Evolutionary conservation across 176 grass and related monocot genomes (phyloP).

Genomic region (Lolium perenne): DNA sequence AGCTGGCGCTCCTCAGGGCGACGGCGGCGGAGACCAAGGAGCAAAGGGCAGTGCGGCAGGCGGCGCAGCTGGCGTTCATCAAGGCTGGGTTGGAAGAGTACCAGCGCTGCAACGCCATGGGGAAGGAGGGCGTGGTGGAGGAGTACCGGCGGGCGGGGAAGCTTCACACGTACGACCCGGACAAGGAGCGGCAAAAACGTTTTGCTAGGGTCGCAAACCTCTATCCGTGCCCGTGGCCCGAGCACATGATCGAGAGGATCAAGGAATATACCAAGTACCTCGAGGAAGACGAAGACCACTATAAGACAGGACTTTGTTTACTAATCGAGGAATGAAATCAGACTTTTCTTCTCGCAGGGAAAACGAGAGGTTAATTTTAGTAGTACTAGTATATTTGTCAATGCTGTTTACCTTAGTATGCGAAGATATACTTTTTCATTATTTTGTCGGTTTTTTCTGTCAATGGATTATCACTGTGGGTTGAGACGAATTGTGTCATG

Average conservation of each 20-base stretch:
- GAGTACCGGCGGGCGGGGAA: conserved; percentile 13
- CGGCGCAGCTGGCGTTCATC: neutral
- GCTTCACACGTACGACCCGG: conserved; percentile 11
- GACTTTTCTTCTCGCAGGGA: too few species aligned
- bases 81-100: neutral
- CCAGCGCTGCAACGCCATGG: neutral
- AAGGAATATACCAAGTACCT: neutral
- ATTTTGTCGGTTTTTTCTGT: too few species aligned
- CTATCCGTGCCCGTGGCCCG: neutral
- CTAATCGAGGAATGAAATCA: neutral
- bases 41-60: neutral
- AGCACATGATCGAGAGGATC: neutral
- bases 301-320: neutral
- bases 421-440: too few species aligned
- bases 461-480: too few species aligned
- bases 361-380: too few species aligned
- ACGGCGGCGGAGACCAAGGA: neutral
- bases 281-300: neutral
- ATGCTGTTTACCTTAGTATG: too few species aligned
- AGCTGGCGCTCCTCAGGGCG: neutral
- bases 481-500: too few species aligned
- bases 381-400: too few species aligned
- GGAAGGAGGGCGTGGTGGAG: neutral
- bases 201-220: neutral
- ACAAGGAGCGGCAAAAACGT: neutral